Evolutionary conservation across 2,329 filamentous ascomycete genomes (phyloP), one percentile per base, ranked within the genome.

Genomic region (Coniochaeta pulveracea): DNA sequence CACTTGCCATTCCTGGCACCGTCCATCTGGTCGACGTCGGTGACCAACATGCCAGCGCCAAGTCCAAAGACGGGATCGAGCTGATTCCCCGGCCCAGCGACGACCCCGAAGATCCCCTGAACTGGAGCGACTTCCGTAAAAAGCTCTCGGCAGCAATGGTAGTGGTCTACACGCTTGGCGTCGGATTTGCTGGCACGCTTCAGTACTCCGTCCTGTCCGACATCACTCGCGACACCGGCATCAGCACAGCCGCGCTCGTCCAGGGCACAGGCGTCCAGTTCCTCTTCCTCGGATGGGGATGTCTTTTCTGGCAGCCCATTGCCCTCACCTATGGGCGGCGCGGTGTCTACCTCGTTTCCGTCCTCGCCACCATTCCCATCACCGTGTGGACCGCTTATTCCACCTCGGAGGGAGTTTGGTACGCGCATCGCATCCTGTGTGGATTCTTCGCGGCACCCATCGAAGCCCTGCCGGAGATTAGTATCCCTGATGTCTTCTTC

Each of bases 131-230:
- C 5, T 34, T 37, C 12, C 47, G 54, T 8, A 58, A 56, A 37
- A 34, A 40, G 17, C 34, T 52, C 12, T 43, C 48, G 5, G 45
- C 46, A 6, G 34, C 40, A 25, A 51, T 46, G 34, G 42, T 47
- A 12, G 44, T 44, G 24, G 40, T 64, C 19, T 69, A 67, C 41
- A 61, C 58, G 2, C 52, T 65, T 26, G 61, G 61, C 48, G 56
- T 57, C 10, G 66, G 64, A n/a, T 62, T 69, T 28, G 56, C 65
- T 4, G 54, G 54, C 14, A 57, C 64, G 2, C 55, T 61, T 7
- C 59, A 66, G n/a, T 69, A 70, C 42, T 63, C 58, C 6, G 60
- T 70, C 6, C 49, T 70, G 7, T 58, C 58, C 5, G 59, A 61
- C 9, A 63, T 71, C 24, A 57, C 56, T 6, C 46, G 55, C 28